These are phyloP conservation scores for Plasmodium yoelii DNA, from an alignment of 169 alveolate species.

Conservation along the genomic window DNA sequence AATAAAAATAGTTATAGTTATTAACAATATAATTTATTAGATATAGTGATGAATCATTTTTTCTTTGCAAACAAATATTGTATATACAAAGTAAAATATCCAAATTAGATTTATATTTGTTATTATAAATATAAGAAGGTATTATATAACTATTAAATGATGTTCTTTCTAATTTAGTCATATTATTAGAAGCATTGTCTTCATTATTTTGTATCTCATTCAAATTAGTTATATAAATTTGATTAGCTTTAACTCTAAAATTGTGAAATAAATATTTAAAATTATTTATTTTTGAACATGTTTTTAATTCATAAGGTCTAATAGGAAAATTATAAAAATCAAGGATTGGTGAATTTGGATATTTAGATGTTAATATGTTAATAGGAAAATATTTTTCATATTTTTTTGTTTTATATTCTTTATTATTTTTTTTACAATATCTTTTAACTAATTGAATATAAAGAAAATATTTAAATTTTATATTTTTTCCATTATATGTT, in stretches of 20 bases:
- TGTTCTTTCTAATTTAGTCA: background rate
- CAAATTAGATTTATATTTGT: background rate
- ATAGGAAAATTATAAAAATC: constrained; percentile 5
- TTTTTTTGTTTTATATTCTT: constrained; percentile 24
- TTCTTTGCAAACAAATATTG: constrained; percentile 9
- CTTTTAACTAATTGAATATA: constrained; percentile 41
- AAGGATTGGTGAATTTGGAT: constrained; percentile 17
- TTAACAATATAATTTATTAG: constrained; percentile 9
- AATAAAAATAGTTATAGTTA: constrained; percentile 36
- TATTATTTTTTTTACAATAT: constrained; percentile 29
- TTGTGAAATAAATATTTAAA: constrained; percentile 7
- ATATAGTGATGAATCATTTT: constrained; percentile 27
- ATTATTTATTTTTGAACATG: background rate
- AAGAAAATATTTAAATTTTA: constrained; percentile 46
- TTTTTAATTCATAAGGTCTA: constrained; percentile 21
- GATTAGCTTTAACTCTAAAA: background rate
- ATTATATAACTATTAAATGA: background rate
- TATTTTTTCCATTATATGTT: constrained; percentile 26
- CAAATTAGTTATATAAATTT: background rate
- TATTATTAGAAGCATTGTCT: background rate
- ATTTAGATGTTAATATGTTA: constrained; percentile 3
- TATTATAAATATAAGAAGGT: constrained; percentile 25
- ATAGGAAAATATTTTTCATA: constrained; percentile 20
- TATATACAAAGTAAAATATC: constrained; percentile 27
- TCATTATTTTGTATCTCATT: background rate